Base-by-base conservation (phyloP, 2,329 filamentous ascomycete species). In the Clonostachys sp. region DNA sequence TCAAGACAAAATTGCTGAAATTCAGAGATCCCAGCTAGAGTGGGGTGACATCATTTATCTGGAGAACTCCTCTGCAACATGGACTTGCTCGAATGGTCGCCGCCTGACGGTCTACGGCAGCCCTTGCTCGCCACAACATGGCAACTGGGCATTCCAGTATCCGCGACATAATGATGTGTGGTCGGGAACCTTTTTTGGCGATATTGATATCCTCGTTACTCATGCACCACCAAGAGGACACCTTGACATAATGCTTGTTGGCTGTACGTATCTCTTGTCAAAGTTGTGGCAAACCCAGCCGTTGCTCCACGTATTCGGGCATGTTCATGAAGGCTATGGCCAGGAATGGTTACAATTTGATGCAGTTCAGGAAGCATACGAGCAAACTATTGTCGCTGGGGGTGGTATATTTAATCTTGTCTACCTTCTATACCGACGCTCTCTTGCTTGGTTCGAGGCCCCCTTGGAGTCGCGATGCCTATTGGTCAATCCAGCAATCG, bases 301-400 rank as follows among this genome's bases (percentile, higher is more conserved):
- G 3, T 65, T 68, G 46, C 64, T 89, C 41, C 77, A 78, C 41
- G 70, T 88, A 7, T 88, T 80, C 56, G 85, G 85, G 1, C 85
- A 89, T 62, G 76, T 86, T 17, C 84, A 89, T 59, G 77, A 81
- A 52, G 81, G 72, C 1, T 53, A 59, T 9, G 67, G 67, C 2
- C 51, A 52, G 14, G 65, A 71, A 44, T 50, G 48, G 45, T 38
- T 61, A 12, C 47, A 45, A 3, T 67, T 63, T 40, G 60, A 68
- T 34, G 40, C 40, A 17, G 13, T 49, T 18, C 48, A 49, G 24
- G 34, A n/a, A n/a, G 48, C 48, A 12, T 46, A 43, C 38, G 48
- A 49, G 24, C 6, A 7, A n/a, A 46, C 33, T 5, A 41, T 46
- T 20, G 16, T 42, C 24, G 44, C 44, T 12, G 20, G 41, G 12